Evolutionary conservation across 1,284 basidiomycete genomes (phyloP).

Genomic region (Apiotrichum brassicae): DNA sequence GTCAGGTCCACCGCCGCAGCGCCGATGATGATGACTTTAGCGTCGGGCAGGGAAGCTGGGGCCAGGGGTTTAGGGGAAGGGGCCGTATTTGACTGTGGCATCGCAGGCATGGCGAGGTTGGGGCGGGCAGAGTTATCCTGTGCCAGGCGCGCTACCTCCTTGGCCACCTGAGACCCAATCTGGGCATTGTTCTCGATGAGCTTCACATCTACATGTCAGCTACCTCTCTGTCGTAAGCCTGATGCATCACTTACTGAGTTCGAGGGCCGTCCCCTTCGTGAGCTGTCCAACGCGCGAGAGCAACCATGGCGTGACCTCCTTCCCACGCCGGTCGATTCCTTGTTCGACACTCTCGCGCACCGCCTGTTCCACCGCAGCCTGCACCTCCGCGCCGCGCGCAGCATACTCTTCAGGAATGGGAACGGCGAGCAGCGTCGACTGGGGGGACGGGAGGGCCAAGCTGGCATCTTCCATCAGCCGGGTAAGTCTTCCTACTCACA

Average conservation of each 20-base stretch:
- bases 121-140: background rate
- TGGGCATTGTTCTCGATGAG: constrained; percentile 87
- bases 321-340: constrained; percentile 74
- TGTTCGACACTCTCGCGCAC: constrained; percentile 74
- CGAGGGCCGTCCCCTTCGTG: constrained; percentile 65
- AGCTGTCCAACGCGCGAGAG: constrained; percentile 76
- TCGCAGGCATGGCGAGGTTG: background rate
- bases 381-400: constrained; percentile 61
- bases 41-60: constrained; percentile 14
- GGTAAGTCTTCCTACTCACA: constrained; percentile 3
- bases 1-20: constrained; percentile 82
- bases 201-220: constrained; percentile 62
- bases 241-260: constrained; percentile 60
- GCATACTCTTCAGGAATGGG: constrained; percentile 81
- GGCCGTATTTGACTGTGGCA: background rate
- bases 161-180: constrained; percentile 76
- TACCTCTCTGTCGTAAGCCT: too few relatives aligned
- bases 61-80: background rate
- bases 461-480: constrained; percentile 30
- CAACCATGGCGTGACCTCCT: constrained; percentile 94
- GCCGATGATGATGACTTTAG: constrained; percentile 62
- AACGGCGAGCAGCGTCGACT: constrained; percentile 67
- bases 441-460: constrained; percentile 38
- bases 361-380: constrained; percentile 76
- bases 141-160: constrained; percentile 52